Percentiles rank a stretch among this genome's conserved stretches.
Evolutionary conservation across 768 basidiomycete genomes (phyloP).

Genomic region (Mycena sanguinolenta): DNA sequence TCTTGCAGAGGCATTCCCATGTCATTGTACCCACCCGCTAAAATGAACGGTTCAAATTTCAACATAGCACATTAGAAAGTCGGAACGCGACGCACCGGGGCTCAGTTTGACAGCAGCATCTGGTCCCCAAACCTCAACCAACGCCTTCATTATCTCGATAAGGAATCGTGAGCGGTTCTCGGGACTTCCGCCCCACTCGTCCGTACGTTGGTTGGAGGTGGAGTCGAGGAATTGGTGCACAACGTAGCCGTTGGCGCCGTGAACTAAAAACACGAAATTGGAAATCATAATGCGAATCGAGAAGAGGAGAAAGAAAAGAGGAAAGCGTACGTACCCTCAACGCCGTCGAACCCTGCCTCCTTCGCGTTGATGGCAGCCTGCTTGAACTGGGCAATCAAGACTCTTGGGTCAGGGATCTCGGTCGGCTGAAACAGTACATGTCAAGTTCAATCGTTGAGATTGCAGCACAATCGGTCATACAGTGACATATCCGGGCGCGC

Average conservation of each 20-base stretch:
- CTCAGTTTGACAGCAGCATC: slow-evolving; percentile 47
- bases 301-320: neutral
- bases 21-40: slow-evolving; percentile 24
- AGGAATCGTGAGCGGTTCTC: slow-evolving; percentile 46
- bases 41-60: slow-evolving; percentile 43
- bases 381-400: slow-evolving; percentile 45
- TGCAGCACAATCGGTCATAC: slow-evolving; percentile 13
- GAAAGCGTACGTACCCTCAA: slow-evolving; percentile 7
- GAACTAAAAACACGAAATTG: slow-evolving; percentile 44
- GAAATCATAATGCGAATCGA: neutral
- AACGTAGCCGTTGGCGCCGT: slow-evolving; percentile 55
- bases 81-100: slow-evolving; percentile 38
- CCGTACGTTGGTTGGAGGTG: neutral
- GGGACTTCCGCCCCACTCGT: too few relatives aligned
- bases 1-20: slow-evolving; percentile 40
- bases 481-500: slow-evolving; percentile 42
- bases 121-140: slow-evolving; percentile 47
- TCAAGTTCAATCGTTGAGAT: too few relatives aligned
- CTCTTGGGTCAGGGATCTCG: slow-evolving; percentile 47
- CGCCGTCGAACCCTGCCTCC: too few relatives aligned
- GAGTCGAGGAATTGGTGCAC: neutral
- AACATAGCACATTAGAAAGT: slow-evolving; percentile 17
- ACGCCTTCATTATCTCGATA: slow-evolving; percentile 47
- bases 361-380: slow-evolving; percentile 36
- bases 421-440: slow-evolving; percentile 33